phyloP scores from a whole-genome alignment of 495 filamentous ascomycete genomes.

The Cercophora scortea region DNA sequence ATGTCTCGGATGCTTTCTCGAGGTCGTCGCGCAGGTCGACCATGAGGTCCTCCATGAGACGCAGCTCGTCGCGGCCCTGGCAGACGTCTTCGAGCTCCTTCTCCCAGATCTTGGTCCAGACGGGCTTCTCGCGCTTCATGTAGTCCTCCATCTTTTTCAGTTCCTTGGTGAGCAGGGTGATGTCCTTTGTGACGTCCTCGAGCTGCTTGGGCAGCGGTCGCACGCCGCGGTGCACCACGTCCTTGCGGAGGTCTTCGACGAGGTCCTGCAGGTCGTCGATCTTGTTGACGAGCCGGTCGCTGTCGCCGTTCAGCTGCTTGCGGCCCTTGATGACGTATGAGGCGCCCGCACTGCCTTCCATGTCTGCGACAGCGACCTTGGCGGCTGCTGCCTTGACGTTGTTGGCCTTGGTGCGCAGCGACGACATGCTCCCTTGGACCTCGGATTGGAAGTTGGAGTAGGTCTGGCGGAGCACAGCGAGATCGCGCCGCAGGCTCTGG shows the following conservation, averaged over 20 bases:
- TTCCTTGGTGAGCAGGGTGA: conserved; percentile 69
- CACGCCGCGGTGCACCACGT: conserved; percentile 88
- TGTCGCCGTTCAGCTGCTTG: conserved; percentile 73
- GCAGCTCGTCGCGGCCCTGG: conserved; percentile 87
- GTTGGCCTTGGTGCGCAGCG: conserved; percentile 69
- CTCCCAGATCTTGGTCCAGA: conserved; percentile 99
- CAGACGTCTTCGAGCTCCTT: conserved; percentile 90
- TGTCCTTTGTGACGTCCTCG: conserved; percentile 79
- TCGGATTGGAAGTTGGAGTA: conserved; percentile 86
- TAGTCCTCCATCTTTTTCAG: conserved; percentile 94
- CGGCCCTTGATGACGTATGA: conserved; percentile 79
- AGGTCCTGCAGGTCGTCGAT: conserved; percentile 95
- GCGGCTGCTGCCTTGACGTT: conserved; percentile 69
- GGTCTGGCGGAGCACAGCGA: conserved; percentile 88
- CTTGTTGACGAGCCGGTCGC: conserved; percentile 76
- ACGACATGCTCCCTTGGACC: conserved; percentile 77
- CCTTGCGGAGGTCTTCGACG: conserved; percentile 94
- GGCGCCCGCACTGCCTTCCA: conserved; percentile 66
- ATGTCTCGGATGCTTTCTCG: conserved; percentile 86
- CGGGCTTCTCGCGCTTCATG: conserved; percentile 80
- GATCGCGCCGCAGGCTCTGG: conserved; percentile 76
- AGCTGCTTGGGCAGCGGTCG: conserved; percentile 87
- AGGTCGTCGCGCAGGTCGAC: conserved; percentile 90
- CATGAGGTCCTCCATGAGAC: conserved; percentile 87
- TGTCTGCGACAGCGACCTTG: conserved; percentile 54